phyloP scores from a whole-genome alignment of 306 rosid species.

The Delonix regia region DNA sequence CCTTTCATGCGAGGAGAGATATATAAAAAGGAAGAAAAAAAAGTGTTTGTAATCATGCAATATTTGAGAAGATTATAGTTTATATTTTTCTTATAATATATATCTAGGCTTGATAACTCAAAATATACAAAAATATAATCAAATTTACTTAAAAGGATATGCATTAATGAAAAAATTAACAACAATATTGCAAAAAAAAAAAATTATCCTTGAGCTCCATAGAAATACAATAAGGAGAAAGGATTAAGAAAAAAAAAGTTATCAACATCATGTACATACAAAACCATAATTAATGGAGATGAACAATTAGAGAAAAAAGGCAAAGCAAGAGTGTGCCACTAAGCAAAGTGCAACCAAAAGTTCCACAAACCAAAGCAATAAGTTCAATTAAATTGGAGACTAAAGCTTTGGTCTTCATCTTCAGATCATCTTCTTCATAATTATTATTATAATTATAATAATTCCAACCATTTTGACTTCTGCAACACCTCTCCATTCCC shows the following conservation, averaged over 20 bases:
- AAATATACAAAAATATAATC: too few relatives aligned
- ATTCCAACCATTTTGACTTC: slow-evolving; percentile 57
- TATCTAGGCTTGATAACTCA: too few relatives aligned
- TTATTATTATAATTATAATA: slow-evolving; percentile 6
- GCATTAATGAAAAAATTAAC: too few relatives aligned
- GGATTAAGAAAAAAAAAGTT: too few relatives aligned
- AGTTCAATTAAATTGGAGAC: slow-evolving; percentile 36
- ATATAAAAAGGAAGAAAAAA: too few relatives aligned
- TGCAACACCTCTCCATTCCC: slow-evolving; percentile 53
- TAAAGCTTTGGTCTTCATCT: slow-evolving; percentile 11
- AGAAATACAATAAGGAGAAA: not conserved
- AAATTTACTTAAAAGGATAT: not conserved
- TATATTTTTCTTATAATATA: too few relatives aligned
- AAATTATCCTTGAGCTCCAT: not conserved
- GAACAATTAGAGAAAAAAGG: slow-evolving; percentile 51
- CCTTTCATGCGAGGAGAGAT: too few relatives aligned
- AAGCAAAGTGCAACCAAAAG: slow-evolving; percentile 53
- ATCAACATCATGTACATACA: too few relatives aligned
- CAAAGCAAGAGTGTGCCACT: slow-evolving; percentile 47
- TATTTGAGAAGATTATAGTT: too few relatives aligned
- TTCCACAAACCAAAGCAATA: slow-evolving; percentile 37
- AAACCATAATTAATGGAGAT: slow-evolving; percentile 33
- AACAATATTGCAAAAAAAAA: too few relatives aligned
- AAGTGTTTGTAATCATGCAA: too few relatives aligned
- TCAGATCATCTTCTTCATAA: not conserved